A percentile compares a stretch with the other conserved stretches of the same genome.
These are phyloP conservation scores for Agaricus sinodeliciosus DNA, from an alignment of 768 basidiomycete genomes.

Conservation along the genomic window DNA sequence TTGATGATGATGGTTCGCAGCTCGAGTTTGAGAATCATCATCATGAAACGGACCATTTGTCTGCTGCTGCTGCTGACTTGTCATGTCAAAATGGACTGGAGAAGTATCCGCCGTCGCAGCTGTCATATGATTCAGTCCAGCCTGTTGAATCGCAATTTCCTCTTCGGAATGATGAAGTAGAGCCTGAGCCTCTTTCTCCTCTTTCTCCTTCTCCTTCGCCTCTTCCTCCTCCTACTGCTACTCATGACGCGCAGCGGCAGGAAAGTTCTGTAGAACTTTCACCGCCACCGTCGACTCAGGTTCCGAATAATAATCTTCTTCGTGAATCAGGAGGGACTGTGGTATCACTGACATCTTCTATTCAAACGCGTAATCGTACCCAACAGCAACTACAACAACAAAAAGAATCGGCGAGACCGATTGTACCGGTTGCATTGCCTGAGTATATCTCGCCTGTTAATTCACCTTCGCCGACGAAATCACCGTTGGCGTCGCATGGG, in stretches of 20 bases:
- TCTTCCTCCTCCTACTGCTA: no score
- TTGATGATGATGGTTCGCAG: background rate
- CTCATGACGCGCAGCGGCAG: no score
- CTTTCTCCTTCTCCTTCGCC: no score
- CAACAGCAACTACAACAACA: background rate
- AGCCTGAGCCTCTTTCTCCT: no score
- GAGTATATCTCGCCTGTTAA: conserved; percentile 7
- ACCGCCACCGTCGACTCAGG: background rate
- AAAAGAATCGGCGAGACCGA: background rate
- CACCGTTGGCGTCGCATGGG: background rate
- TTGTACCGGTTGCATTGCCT: background rate
- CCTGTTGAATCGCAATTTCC: no score
- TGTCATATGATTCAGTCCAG: no score
- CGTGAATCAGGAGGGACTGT: background rate
- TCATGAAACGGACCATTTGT: background rate
- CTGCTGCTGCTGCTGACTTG: no score
- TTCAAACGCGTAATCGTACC: background rate
- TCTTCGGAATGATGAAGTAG: no score
- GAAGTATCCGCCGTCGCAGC: no score
- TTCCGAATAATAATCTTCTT: background rate
- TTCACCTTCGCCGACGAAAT: background rate
- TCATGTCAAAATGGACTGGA: no score
- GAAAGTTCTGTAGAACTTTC: background rate
- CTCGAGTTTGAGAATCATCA: background rate
- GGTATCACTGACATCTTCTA: background rate